Percentiles rank a stretch among this genome's conserved stretches.
Conservation (phyloP, 2,329 filamentous ascomycete species). For the Aaosphaeria pasadenensis region DNA sequence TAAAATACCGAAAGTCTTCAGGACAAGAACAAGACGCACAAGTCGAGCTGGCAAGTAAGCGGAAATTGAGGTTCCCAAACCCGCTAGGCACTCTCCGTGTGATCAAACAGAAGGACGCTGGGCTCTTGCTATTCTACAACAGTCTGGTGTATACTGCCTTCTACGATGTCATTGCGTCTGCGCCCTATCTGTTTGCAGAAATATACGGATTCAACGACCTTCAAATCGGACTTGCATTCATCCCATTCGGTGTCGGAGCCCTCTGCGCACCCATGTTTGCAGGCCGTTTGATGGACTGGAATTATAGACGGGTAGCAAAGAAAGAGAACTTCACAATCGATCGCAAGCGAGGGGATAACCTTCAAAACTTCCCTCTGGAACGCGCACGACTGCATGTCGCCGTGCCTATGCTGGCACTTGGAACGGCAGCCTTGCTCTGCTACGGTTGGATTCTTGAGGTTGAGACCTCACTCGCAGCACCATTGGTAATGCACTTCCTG, state of each 20-base stretch:
- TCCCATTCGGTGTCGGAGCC: slow-evolving; percentile 39
- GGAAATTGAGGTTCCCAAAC: slow-evolving; percentile 44
- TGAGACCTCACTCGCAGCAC: slow-evolving; percentile 31
- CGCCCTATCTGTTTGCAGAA: slow-evolving; percentile 46
- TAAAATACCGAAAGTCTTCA: slow-evolving; percentile 19
- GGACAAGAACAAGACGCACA: slow-evolving; percentile 7
- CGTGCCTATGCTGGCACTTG: slow-evolving; percentile 32
- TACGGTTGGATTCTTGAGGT: slow-evolving; percentile 41
- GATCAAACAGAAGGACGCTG: slow-evolving; percentile 39
- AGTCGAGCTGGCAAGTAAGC: slow-evolving; percentile 15
- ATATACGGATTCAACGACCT: slow-evolving; percentile 49
- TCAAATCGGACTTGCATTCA: slow-evolving; percentile 43
- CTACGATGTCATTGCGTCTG: slow-evolving; percentile 45
- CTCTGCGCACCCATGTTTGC: slow-evolving; percentile 36
- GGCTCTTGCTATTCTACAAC: slow-evolving; percentile 35
- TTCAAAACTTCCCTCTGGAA: slow-evolving; percentile 53
- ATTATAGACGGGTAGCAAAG: slow-evolving; percentile 65
- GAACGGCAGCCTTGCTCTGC: slow-evolving; percentile 26
- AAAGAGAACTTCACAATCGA: slow-evolving; percentile 60
- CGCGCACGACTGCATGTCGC: slow-evolving; percentile 36
- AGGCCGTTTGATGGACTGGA: slow-evolving; percentile 64
- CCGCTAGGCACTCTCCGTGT: slow-evolving; percentile 42
- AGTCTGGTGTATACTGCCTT: slow-evolving; percentile 46
- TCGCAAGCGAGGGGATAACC: slow-evolving; percentile 51
- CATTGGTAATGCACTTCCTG: slow-evolving; percentile 47